These are phyloP conservation scores for Trichocladium antarcticum DNA, from an alignment of 495 filamentous ascomycete genomes.

Conservation along the genomic window DNA sequence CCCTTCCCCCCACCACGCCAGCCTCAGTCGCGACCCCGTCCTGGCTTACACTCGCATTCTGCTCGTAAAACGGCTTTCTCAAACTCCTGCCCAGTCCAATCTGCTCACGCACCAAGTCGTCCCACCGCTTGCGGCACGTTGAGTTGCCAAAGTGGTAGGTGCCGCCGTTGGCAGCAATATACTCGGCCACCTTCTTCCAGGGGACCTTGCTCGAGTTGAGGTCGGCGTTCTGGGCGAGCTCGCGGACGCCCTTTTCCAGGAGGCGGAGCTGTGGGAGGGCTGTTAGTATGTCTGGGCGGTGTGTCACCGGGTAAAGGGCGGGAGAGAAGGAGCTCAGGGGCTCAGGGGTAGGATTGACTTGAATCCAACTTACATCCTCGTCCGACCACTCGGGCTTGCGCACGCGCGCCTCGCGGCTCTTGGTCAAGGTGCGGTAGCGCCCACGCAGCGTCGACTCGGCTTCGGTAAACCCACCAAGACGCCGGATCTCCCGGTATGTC, in stretches of 20 bases:
- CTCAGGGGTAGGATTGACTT: too few species aligned
- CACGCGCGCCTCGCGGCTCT: slow-evolving; percentile 59
- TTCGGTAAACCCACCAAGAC: slow-evolving; percentile 52
- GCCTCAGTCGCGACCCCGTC: too few species aligned
- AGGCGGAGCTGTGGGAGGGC: slow-evolving; percentile 33
- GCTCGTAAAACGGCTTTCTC: slow-evolving; percentile 10
- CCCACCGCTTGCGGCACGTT: slow-evolving; percentile 81
- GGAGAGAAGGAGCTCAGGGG: too few species aligned
- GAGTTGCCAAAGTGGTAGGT: slow-evolving; percentile 77
- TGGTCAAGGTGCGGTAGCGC: slow-evolving; percentile 67
- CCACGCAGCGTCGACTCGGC: slow-evolving; percentile 84
- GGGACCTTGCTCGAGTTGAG: slow-evolving; percentile 44
- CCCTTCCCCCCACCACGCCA: too few species aligned
- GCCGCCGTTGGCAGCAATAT: slow-evolving; percentile 59
- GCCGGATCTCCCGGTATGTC: slow-evolving; percentile 72
- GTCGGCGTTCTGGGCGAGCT: slow-evolving; percentile 20
- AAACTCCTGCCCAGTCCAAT: slow-evolving; percentile 4
- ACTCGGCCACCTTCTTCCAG: slow-evolving; percentile 73
- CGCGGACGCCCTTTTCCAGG: slow-evolving; percentile 38
- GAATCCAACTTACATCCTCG: slow-evolving; percentile 68
- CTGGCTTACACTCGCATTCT: too few species aligned
- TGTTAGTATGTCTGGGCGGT: neutral
- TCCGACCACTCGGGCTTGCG: slow-evolving; percentile 68
- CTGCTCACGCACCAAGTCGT: slow-evolving; percentile 32
- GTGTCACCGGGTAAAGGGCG: too few species aligned